Conservation (phyloP, 2,329 filamentous ascomycete genomes). For the Aspergillus viridinutans region DNA sequence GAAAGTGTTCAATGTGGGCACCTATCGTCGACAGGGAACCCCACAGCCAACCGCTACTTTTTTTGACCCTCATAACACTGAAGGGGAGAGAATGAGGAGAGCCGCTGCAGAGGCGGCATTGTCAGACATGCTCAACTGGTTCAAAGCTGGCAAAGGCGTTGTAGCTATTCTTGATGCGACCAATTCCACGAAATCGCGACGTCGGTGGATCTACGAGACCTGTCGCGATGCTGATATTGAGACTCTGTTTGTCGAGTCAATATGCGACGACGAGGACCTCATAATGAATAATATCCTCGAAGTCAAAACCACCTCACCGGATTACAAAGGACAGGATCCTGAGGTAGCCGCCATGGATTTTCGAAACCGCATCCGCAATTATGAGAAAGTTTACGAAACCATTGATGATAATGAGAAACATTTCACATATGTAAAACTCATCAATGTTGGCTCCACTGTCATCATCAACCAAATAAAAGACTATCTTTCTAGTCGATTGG, state of each 20-base stretch:
- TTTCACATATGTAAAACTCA: constrained; percentile 93
- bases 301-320: constrained; percentile 93
- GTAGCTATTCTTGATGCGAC: constrained; percentile 96
- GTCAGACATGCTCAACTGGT: constrained; percentile 92
- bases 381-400: constrained; percentile 94
- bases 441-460: constrained; percentile 91
- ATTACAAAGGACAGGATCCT: constrained; percentile 91
- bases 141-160: constrained; percentile 67
- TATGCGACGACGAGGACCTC: constrained; percentile 90
- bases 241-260: constrained; percentile 93
- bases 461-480: constrained; percentile 98
- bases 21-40: constrained; percentile 83
- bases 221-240: constrained; percentile 75
- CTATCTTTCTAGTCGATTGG: constrained; percentile 91
- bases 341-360: constrained; percentile 89
- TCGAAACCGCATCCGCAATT: constrained; percentile 88
- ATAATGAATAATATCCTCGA: constrained; percentile 98
- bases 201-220: constrained; percentile 83
- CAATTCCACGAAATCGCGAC: constrained; percentile 85
- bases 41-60: constrained; percentile 91
- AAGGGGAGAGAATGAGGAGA: constrained; percentile 82
- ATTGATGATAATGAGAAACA: constrained; percentile 85
- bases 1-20: constrained; percentile 95
- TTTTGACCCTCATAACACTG: constrained; percentile 84
- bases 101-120: constrained; percentile 90